These are phyloP conservation scores for Starmera amethionina DNA, from an alignment of 805 yeast species.

Conservation along the genomic window DNA sequence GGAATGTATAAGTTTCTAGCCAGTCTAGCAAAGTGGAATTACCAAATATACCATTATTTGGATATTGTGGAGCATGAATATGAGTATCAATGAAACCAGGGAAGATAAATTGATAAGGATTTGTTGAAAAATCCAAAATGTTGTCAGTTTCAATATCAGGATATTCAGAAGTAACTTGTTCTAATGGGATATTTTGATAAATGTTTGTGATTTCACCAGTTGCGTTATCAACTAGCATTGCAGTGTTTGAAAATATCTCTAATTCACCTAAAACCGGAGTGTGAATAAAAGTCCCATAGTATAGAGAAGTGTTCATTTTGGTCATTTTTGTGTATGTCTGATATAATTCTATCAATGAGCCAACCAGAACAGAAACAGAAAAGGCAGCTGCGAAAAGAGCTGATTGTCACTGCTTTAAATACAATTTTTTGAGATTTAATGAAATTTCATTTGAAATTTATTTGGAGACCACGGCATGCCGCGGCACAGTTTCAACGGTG, in stretches of 20 bases:
- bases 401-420: background rate
- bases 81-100: constrained; percentile 83
- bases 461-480: too few relatives aligned
- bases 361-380: background rate
- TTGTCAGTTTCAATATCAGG: constrained; percentile 18
- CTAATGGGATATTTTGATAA: constrained; percentile 14
- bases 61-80: constrained; percentile 79
- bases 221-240: constrained; percentile 56
- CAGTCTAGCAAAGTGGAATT: constrained; percentile 81
- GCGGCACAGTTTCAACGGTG: too few relatives aligned
- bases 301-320: constrained; percentile 24
- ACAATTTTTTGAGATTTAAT: background rate
- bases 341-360: background rate
- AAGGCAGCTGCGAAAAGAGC: background rate
- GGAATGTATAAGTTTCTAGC: constrained; percentile 83
- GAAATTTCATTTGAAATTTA: too few relatives aligned
- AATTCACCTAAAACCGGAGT: constrained; percentile 52
- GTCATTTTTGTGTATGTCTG: background rate
- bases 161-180: constrained; percentile 17
- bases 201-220: constrained; percentile 23
- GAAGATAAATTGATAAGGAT: constrained; percentile 49
- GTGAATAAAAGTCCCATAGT: constrained; percentile 65
- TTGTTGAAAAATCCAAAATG: constrained; percentile 24
- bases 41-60: constrained; percentile 77
- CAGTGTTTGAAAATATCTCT: constrained; percentile 44